Percentiles rank a stretch among this genome's conserved stretches.
Evolutionary conservation across 1,284 basidiomycete species (phyloP).

Genomic region (Cryptococcus sp.): DNA sequence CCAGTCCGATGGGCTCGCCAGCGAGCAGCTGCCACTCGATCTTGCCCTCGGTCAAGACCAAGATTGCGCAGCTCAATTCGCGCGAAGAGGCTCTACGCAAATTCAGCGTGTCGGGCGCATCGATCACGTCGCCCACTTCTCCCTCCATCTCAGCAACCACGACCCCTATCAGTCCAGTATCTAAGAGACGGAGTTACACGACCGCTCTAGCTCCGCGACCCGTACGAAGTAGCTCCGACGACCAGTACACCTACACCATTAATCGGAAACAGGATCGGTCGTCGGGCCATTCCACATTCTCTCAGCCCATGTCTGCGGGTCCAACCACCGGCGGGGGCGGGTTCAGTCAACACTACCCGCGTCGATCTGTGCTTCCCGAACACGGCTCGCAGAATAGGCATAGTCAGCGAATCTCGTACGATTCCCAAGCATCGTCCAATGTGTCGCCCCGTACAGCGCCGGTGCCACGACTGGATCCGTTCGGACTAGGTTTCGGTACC

Average conservation of each 20-base stretch:
- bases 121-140: neutral
- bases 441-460: neutral
- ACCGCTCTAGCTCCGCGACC: constrained; percentile 33
- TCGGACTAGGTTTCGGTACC: constrained; percentile 15
- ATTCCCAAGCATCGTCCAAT: neutral
- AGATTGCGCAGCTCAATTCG: constrained; percentile 45
- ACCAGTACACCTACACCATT: constrained; percentile 2
- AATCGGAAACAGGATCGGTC: too few relatives aligned
- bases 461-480: constrained; percentile 14
- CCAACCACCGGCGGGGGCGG: too few relatives aligned
- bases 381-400: too few relatives aligned
- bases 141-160: neutral
- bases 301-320: too few relatives aligned
- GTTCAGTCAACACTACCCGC: too few relatives aligned
- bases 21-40: constrained; percentile 22
- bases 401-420: neutral
- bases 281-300: too few relatives aligned
- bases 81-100: constrained; percentile 44
- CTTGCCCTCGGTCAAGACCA: constrained; percentile 36
- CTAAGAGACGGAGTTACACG: constrained; percentile 34
- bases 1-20: constrained; percentile 9
- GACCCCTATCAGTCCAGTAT: neutral
- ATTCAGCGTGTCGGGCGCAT: constrained; percentile 36
- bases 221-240: constrained; percentile 16
- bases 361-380: too few relatives aligned